These are phyloP conservation scores for Parastagonospora nodorum DNA, from an alignment of 2,329 filamentous ascomycete species.

Conservation along the genomic window DNA sequence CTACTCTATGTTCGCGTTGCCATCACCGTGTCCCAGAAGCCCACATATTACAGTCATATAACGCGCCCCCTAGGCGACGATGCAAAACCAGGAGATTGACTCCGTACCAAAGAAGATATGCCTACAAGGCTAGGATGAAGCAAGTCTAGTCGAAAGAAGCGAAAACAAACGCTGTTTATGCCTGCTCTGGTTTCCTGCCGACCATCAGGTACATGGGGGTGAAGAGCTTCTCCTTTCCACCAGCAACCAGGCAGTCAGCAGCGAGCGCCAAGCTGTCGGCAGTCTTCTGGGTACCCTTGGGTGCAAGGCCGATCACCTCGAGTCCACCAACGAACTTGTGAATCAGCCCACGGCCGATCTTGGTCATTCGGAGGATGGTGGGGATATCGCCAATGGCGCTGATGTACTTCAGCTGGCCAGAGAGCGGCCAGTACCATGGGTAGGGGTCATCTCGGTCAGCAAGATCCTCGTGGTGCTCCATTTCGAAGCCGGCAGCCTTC, in stretches of 20 bases:
- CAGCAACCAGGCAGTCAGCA: constrained; percentile 83
- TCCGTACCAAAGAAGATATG: constrained; percentile 18
- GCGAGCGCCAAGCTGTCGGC: constrained; percentile 83
- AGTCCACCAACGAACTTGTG: constrained; percentile 78
- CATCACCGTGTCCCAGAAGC: constrained; percentile 20
- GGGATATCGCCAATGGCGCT: constrained; percentile 78
- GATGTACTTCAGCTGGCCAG: constrained; percentile 83
- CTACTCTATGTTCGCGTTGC: constrained; percentile 21
- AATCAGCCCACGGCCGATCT: constrained; percentile 73
- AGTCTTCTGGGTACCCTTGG: constrained; percentile 89
- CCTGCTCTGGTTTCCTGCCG: constrained; percentile 74
- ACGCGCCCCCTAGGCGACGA: constrained; percentile 16
- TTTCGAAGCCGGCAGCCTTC: constrained; percentile 82
- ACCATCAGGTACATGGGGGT: constrained; percentile 99
- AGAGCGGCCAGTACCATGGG: constrained; percentile 94
- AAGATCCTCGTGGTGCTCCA: constrained; percentile 84
- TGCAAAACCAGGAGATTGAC: constrained; percentile 19
- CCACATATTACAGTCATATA: constrained; percentile 36
- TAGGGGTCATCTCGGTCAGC: constrained; percentile 74
- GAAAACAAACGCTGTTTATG: constrained; percentile 19
- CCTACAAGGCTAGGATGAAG: constrained; percentile 17
- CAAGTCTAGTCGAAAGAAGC: constrained; percentile 3
- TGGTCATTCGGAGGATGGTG: constrained; percentile 88
- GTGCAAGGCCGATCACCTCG: constrained; percentile 76
- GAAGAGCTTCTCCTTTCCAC: constrained; percentile 88